Percentiles rank a stretch among this genome's conserved stretches.
These are phyloP conservation scores for Quercus rubra DNA, from an alignment of 306 rosid species.

Conservation along the genomic window DNA sequence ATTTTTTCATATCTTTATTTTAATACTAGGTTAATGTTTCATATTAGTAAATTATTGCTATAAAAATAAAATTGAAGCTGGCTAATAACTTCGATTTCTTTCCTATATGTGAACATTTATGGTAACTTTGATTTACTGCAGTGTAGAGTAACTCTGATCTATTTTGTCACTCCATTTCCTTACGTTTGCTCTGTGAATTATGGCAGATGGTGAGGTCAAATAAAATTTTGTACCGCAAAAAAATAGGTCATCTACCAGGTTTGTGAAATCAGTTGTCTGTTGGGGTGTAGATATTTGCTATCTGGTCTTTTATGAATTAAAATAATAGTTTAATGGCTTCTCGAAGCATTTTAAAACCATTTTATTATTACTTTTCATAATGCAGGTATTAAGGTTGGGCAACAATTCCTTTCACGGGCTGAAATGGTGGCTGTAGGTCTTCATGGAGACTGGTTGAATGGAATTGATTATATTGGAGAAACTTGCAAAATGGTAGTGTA, in stretches of 20 bases:
- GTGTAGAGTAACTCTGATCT: not conserved
- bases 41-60: not conserved
- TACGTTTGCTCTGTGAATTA: not conserved
- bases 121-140: not conserved
- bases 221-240: slow-evolving; percentile 13
- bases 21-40: not conserved
- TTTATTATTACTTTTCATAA: not conserved
- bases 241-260: slow-evolving; percentile 32
- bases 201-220: slow-evolving; percentile 26
- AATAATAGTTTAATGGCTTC: not conserved
- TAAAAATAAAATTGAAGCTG: not conserved
- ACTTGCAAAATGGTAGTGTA: slow-evolving; percentile 1
- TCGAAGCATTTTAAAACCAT: not conserved
- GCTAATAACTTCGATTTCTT: not conserved
- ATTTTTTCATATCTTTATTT: not conserved
- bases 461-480: slow-evolving; percentile 29
- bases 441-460: slow-evolving; percentile 35
- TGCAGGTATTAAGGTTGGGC: slow-evolving; percentile 32
- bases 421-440: slow-evolving; percentile 40
- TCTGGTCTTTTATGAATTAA: slow-evolving; percentile 2
- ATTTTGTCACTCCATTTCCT: not conserved
- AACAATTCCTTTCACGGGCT: slow-evolving; percentile 36
- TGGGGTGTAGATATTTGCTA: not conserved
- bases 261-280: slow-evolving; percentile 2
- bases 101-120: not conserved